These are phyloP conservation scores for Auricularia sp. DNA, from an alignment of 768 basidiomycete species.

Conservation along the genomic window DNA sequence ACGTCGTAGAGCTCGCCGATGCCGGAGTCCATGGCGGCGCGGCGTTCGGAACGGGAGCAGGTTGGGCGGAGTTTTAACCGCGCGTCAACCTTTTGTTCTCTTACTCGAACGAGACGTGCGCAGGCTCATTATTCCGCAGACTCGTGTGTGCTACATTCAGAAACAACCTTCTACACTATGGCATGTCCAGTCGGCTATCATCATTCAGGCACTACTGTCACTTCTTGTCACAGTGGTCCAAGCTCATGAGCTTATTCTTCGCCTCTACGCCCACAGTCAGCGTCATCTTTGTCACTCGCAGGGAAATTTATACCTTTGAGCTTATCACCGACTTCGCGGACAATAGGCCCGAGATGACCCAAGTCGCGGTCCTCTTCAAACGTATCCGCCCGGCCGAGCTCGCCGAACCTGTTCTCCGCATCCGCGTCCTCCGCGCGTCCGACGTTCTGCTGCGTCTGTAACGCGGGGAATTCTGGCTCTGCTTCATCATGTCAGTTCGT, in stretches of 20 bases:
- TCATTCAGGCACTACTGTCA: too few species aligned
- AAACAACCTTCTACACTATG: too few species aligned
- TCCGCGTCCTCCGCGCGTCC: background rate
- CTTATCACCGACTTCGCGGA: background rate
- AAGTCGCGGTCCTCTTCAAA: background rate
- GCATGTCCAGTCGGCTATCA: too few species aligned
- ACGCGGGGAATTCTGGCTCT: too few species aligned
- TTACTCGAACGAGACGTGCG: too few species aligned
- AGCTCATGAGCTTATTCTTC: too few species aligned
- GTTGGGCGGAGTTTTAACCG: background rate
- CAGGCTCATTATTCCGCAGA: too few species aligned
- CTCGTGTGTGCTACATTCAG: too few species aligned
- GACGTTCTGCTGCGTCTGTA: background rate
- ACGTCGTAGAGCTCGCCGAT: slow-evolving; percentile 1
- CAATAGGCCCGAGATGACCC: background rate
- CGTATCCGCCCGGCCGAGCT: background rate
- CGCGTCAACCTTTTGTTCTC: background rate
- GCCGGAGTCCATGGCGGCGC: slow-evolving; percentile 2
- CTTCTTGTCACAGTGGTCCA: too few species aligned
- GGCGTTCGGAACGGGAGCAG: background rate
- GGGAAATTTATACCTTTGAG: background rate
- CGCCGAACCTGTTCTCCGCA: background rate
- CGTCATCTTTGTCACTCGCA: background rate
- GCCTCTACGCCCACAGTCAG: too few species aligned
- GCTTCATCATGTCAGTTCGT: too few species aligned